Evolutionary conservation across 495 filamentous ascomycete species (phyloP).

Genomic region (Antarctomyces pellizariae): DNA sequence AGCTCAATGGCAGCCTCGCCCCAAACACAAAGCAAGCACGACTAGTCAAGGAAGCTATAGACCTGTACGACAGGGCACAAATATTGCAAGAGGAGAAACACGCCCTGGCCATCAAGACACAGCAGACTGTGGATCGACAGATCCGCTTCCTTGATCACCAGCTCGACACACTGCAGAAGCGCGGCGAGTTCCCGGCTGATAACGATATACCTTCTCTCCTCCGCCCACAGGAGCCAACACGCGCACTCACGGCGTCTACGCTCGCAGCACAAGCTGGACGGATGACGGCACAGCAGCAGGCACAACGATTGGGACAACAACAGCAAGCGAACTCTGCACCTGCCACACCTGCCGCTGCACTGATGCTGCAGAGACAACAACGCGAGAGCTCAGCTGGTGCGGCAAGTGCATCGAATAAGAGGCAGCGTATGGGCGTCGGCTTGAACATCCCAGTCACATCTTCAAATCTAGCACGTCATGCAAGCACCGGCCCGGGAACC

Average conservation of each 20-base stretch:
- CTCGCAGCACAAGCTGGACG: constrained; percentile 24
- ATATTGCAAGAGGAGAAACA: constrained; percentile 76
- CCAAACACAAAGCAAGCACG: constrained; percentile 72
- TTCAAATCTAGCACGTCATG: constrained; percentile 52
- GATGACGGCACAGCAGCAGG: constrained; percentile 17
- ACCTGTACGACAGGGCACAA: constrained; percentile 46
- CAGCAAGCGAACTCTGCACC: constrained; percentile 31
- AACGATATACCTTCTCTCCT: constrained; percentile 61
- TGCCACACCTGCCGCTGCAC: constrained; percentile 37
- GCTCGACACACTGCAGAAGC: constrained; percentile 60
- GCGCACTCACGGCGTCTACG: constrained; percentile 15
- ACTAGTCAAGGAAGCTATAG: constrained; percentile 41
- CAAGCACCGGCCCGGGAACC: constrained; percentile 63
- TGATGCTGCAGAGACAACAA: constrained; percentile 34
- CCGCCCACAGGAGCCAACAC: constrained; percentile 23
- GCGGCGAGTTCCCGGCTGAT: constrained; percentile 55
- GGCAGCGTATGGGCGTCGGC: constrained; percentile 45
- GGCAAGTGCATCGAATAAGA: constrained; percentile 29
- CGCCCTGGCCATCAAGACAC: constrained; percentile 50
- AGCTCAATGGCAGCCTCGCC: constrained; percentile 52
- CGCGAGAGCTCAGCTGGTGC: constrained; percentile 62
- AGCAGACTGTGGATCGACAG: constrained; percentile 65
- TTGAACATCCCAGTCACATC: constrained; percentile 42
- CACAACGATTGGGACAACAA: constrained; percentile 3
- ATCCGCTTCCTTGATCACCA: constrained; percentile 68